Evolutionary conservation across 2,329 filamentous ascomycete genomes (phyloP).

Genomic region (Microcyclospora pomicola): DNA sequence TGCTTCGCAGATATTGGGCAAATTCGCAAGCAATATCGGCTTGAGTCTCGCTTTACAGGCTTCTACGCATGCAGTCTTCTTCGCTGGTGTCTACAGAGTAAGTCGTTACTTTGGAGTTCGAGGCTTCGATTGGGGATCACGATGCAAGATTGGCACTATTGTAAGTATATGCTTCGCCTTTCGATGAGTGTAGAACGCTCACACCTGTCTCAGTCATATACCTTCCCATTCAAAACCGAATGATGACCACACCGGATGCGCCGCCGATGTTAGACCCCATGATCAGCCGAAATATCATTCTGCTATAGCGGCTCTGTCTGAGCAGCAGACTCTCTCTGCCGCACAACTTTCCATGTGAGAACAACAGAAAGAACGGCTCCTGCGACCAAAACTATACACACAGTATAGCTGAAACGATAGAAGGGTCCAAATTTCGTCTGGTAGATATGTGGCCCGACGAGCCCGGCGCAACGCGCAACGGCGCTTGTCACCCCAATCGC

Average conservation of each 20-base stretch:
- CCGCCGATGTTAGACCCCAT: too few species aligned
- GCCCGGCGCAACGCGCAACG: constrained; percentile 24
- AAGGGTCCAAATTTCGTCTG: constrained; percentile 27
- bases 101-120: constrained; percentile 8
- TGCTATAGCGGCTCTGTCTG: too few species aligned
- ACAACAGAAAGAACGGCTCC: constrained; percentile 13
- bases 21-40: constrained; percentile 11
- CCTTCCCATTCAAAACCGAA: too few species aligned
- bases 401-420: constrained; percentile 26
- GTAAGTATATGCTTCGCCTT: too few species aligned
- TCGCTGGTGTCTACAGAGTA: constrained; percentile 8
- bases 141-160: too few species aligned
- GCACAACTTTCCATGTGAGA: constrained; percentile 7
- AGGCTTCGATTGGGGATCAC: constrained; percentile 10
- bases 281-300: too few species aligned
- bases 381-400: constrained; percentile 23
- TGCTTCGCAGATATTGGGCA: neutral
- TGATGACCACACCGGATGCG: too few species aligned
- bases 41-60: constrained; percentile 10
- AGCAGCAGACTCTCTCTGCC: too few species aligned
- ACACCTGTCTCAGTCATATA: too few species aligned
- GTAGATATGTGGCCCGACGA: constrained; percentile 30
- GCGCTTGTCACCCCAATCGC: constrained; percentile 27
- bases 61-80: constrained; percentile 8
- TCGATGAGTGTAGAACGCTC: too few species aligned